A percentile compares a stretch with the other conserved stretches of the same genome.
Evolutionary conservation across 2,329 filamentous ascomycete species (phyloP).

Genomic region (Fusarium sp.): DNA sequence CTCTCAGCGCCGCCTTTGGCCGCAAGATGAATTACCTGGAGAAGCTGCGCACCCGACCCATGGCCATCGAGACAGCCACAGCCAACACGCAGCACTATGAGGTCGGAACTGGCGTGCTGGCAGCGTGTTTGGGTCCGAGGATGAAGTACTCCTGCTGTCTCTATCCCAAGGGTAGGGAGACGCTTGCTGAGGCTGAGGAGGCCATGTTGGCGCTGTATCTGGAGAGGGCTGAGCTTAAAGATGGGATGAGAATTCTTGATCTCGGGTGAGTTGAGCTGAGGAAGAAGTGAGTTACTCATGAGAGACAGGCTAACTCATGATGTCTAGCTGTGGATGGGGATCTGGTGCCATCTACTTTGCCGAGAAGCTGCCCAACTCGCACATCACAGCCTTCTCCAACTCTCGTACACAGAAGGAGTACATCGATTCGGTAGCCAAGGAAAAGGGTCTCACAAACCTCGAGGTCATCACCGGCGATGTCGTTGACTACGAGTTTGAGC

Average conservation of each 20-base stretch:
- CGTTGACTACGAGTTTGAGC: slow-evolving; percentile 73
- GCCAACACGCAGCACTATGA: slow-evolving; percentile 81
- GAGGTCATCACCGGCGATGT: slow-evolving; percentile 75
- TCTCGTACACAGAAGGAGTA: slow-evolving; percentile 75
- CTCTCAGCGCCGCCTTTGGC: slow-evolving; percentile 64
- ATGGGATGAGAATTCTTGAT: slow-evolving; percentile 73
- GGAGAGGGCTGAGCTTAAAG: slow-evolving; percentile 67
- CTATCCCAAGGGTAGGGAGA: slow-evolving; percentile 72
- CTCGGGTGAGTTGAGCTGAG: slow-evolving; percentile 60
- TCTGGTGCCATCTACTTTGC: slow-evolving; percentile 74
- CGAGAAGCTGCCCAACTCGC: slow-evolving; percentile 70
- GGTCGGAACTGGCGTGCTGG: slow-evolving; percentile 74
- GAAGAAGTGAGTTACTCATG: not conserved
- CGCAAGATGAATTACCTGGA: slow-evolving; percentile 74
- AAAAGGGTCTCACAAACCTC: slow-evolving; percentile 70
- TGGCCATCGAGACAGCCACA: slow-evolving; percentile 74
- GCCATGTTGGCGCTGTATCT: slow-evolving; percentile 75
- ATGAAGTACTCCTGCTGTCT: slow-evolving; percentile 81
- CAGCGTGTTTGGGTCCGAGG: slow-evolving; percentile 71
- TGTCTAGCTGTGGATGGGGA: slow-evolving; percentile 74
- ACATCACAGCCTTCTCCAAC: slow-evolving; percentile 77
- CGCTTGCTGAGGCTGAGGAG: slow-evolving; percentile 73
- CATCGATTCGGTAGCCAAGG: slow-evolving; percentile 69
- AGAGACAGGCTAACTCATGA: not conserved
- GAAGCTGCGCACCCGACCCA: slow-evolving; percentile 68